phyloP scores from a whole-genome alignment of 345 rosid species.

The Heritiera fomes region DNA sequence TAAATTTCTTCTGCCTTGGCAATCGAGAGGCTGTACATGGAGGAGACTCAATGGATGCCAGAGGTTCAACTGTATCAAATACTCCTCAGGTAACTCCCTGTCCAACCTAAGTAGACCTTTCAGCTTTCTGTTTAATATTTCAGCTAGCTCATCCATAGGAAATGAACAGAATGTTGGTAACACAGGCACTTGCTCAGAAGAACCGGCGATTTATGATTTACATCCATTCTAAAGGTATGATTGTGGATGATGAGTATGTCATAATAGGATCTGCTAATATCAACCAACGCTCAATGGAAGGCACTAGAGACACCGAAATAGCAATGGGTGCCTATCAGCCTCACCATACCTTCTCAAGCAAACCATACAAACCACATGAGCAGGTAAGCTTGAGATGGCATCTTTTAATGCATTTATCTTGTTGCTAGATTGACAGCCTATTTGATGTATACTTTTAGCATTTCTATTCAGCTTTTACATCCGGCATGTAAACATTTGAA shows the following conservation, averaged over 20 bases:
- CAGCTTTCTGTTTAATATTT: slow-evolving; percentile 4
- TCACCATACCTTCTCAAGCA: slow-evolving; percentile 58
- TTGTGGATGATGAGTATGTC: slow-evolving; percentile 87
- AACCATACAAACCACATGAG: slow-evolving; percentile 53
- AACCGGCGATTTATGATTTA: slow-evolving; percentile 84
- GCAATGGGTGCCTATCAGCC: slow-evolving; percentile 98
- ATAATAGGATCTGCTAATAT: slow-evolving; percentile 92
- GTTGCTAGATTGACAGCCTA: not conserved
- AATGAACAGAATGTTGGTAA: slow-evolving; percentile 15
- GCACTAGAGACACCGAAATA: slow-evolving; percentile 93
- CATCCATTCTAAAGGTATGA: slow-evolving; percentile 93
- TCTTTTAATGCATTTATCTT: not conserved
- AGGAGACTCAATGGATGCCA: slow-evolving; percentile 32
- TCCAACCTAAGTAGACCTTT: not conserved
- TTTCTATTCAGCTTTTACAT: not conserved
- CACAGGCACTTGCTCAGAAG: slow-evolving; percentile 61
- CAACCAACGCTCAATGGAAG: slow-evolving; percentile 92
- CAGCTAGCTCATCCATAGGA: not conserved
- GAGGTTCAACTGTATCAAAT: slow-evolving; percentile 37
- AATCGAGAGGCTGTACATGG: slow-evolving; percentile 63
- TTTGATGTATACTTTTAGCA: not conserved
- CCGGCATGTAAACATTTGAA: not conserved
- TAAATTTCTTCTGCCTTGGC: slow-evolving; percentile 96
- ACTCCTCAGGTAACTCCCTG: slow-evolving; percentile 49
- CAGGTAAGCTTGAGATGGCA: slow-evolving; percentile 47